Percentiles rank a stretch among this genome's conserved stretches.
Conservation (phyloP, 768 basidiomycete genomes). For the Trametes sanguinea region DNA sequence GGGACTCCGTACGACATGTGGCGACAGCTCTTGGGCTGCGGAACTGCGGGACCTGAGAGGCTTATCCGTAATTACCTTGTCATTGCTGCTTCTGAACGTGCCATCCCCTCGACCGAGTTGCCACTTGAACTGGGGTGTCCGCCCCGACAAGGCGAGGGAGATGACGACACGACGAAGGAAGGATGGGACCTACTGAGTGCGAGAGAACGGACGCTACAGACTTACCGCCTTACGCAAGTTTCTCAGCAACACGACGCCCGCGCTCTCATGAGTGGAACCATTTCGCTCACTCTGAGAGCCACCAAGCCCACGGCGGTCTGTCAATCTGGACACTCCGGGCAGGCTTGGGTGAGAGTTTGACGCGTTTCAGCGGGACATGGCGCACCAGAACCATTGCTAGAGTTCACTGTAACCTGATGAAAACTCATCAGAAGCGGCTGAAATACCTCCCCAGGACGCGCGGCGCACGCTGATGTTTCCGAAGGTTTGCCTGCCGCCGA, state of each 20-base stretch:
- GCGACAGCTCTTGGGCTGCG: slow-evolving; percentile 12
- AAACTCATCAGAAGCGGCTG: slow-evolving; percentile 3
- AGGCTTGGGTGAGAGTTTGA: slow-evolving; percentile 8
- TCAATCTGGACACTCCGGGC: slow-evolving; percentile 11
- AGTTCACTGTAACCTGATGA: slow-evolving; percentile 8
- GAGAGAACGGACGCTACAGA: background rate
- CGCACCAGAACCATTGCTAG: slow-evolving; percentile 9
- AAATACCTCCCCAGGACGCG: background rate
- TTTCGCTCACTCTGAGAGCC: background rate
- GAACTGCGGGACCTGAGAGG: slow-evolving; percentile 10
- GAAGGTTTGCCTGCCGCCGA: background rate
- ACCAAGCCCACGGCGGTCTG: slow-evolving; percentile 13
- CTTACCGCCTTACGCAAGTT: slow-evolving; percentile 2
- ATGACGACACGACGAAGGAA: background rate
- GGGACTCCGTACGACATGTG: slow-evolving; percentile 13
- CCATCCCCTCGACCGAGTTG: slow-evolving; percentile 2
- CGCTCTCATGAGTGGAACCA: background rate
- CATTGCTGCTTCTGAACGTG: slow-evolving; percentile 8
- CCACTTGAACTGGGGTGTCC: background rate
- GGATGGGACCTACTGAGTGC: background rate
- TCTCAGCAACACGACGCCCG: background rate
- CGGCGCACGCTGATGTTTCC: slow-evolving; percentile 1
- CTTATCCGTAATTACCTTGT: slow-evolving; percentile 13
- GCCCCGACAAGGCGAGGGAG: background rate
- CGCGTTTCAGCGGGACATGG: slow-evolving; percentile 16